Evolutionary conservation across 192 early-diverging fungal genomes (phyloP).

Genomic region (Rhizoclosmatium sp.): DNA sequence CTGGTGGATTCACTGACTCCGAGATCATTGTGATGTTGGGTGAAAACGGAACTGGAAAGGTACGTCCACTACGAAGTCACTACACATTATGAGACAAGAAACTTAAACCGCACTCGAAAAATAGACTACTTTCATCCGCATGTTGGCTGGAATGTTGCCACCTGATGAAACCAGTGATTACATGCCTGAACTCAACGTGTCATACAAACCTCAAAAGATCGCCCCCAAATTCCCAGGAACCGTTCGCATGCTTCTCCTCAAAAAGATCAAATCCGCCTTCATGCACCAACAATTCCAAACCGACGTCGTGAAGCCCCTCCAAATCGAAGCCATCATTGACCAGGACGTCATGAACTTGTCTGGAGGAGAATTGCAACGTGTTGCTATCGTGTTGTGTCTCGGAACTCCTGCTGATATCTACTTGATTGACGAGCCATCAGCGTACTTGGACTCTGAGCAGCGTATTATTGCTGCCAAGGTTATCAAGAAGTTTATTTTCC

Average conservation of each 20-base stretch:
- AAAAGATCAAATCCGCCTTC: slow-evolving; percentile 85
- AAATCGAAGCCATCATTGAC: slow-evolving; percentile 93
- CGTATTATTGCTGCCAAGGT: slow-evolving; percentile 99
- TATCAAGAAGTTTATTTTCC: slow-evolving; percentile 96
- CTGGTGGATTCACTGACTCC: slow-evolving; percentile 92
- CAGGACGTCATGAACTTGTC: slow-evolving; percentile 81
- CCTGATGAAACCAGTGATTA: slow-evolving; percentile 78
- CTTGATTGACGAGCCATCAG: slow-evolving; percentile 96
- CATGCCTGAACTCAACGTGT: slow-evolving; percentile 86
- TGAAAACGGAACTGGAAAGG: slow-evolving; percentile 96
- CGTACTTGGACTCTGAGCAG: slow-evolving; percentile 98
- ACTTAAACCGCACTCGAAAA: background rate
- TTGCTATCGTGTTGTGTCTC: slow-evolving; percentile 89
- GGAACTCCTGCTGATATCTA: slow-evolving; percentile 95
- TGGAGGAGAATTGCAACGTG: slow-evolving; percentile 99
- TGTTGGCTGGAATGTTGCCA: slow-evolving; percentile 84
- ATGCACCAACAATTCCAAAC: slow-evolving; percentile 96
- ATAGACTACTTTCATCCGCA: slow-evolving; percentile 91
- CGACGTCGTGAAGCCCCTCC: slow-evolving; percentile 93
- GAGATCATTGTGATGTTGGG: slow-evolving; percentile 98
- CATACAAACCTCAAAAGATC: slow-evolving; percentile 99
- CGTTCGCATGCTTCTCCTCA: slow-evolving; percentile 90
- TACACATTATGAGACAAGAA: background rate
- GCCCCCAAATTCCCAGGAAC: slow-evolving; percentile 92
- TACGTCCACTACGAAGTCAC: background rate